Evolutionary conservation across 139 green algal genomes (phyloP).

Genomic region (Tetradesmus lagerheimii): DNA sequence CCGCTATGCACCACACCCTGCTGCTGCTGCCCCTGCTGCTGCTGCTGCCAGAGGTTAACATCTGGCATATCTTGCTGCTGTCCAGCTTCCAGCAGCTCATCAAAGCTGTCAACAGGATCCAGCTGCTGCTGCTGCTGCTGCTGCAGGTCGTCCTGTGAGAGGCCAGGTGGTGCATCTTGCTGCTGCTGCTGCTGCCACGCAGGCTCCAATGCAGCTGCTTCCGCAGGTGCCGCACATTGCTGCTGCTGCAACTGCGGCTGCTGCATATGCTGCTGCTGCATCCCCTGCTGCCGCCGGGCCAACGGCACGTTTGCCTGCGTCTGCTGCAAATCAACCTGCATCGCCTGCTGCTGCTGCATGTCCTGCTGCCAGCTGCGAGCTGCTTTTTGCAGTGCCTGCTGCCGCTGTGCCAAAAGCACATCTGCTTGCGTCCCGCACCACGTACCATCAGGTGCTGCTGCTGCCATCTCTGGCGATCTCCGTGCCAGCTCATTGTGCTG

Average conservation of each 20-base stretch:
- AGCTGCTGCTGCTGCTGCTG: slow-evolving; percentile 10
- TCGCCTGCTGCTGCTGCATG: slow-evolving; percentile 4
- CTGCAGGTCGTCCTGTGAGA: too few species aligned
- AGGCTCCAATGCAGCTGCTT: too few species aligned
- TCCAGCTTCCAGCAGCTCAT: not conserved
- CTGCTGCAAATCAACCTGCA: not conserved
- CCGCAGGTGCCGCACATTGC: not conserved
- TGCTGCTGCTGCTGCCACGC: not conserved
- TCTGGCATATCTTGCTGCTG: slow-evolving; percentile 3
- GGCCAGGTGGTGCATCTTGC: not conserved
- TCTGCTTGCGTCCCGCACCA: not conserved
- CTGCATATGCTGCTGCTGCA: not conserved
- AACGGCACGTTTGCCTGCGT: not conserved
- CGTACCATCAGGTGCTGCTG: slow-evolving; percentile 22
- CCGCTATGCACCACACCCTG: too few species aligned
- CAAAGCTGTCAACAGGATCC: not conserved
- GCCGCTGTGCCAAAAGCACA: not conserved
- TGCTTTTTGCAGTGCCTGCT: not conserved
- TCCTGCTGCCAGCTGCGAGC: slow-evolving; percentile 1
- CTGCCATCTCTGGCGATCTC: not conserved
- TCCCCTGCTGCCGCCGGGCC: not conserved
- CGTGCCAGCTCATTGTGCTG: not conserved
- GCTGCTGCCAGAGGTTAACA: not conserved
- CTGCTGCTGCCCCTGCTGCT: not conserved
- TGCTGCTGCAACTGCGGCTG: slow-evolving; percentile 32